Evolutionary conservation across 2,329 filamentous ascomycete genomes (phyloP), one percentile per base, ranked within the genome.

Genomic region (Ophiostoma montium): DNA sequence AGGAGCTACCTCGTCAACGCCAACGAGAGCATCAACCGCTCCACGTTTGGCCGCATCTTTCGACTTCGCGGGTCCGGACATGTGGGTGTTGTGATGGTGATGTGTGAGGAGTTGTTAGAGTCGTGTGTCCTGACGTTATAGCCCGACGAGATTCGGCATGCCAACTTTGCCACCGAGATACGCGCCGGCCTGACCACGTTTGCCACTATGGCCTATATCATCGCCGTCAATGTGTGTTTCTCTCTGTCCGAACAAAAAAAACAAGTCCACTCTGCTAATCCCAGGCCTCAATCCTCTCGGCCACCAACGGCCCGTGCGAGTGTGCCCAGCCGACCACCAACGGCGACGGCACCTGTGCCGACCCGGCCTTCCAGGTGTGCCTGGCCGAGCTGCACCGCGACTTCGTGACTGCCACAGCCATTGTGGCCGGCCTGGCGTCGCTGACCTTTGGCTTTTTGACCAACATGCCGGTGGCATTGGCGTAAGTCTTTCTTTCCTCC

Each of bases 171-270:
- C 54, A 83, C 78, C 19, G 86, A 92, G 63, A 67, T 92, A 50
- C 80, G 86, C 27, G 86, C 86, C 30, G 86, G 86, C 1, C 62
- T 90, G 48, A 87, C 86, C 2, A 92, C 86, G 2, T 85, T 85
- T 60, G 80, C 82, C 49, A 84, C 82, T 3, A 87, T 88, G 85
- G 82, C 84, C 13, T 90, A 89, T 64, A 90, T 92, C 57, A 88
- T 92, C 60, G 82, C 82, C 9, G 80, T 82, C 54, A 81, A 82
- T 57, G 76, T 77, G 55, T 58, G 70, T 58, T 2, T 32, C 9
- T 18, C 2, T 13, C 13, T 15, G 15, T n/a, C 8, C 18, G 12
- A 13, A 3, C 4, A 31, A 36, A 21, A 41, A 9, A 15, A 35
- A 33, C 36, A n/a, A n/a, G n/a, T n/a, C n/a, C n/a, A n/a, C n/a